These are phyloP conservation scores for Acacia crassicarpa DNA, from an alignment of 306 rosid species.

Conservation along the genomic window DNA sequence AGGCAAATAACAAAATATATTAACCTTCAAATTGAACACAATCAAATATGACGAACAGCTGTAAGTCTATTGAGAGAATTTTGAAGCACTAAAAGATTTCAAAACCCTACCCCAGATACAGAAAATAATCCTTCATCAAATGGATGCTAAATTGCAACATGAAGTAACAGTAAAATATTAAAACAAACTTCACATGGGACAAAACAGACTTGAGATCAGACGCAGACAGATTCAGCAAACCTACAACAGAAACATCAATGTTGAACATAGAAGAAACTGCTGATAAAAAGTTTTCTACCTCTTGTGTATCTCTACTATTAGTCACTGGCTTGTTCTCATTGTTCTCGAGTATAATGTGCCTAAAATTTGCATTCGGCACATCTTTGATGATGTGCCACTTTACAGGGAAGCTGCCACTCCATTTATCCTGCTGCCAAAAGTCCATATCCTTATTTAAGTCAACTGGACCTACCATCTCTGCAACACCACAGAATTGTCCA, in stretches of 20 bases:
- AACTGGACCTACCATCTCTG: slow-evolving; percentile 81
- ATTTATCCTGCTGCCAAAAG: slow-evolving; percentile 99
- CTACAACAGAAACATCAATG: not conserved
- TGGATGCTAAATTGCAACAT: not conserved
- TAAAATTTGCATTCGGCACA: slow-evolving; percentile 72
- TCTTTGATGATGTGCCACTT: slow-evolving; percentile 93
- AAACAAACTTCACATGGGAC: not conserved
- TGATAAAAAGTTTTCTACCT: slow-evolving; percentile 46
- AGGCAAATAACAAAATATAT: not conserved
- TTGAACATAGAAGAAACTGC: slow-evolving; percentile 3
- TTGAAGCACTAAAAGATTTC: not conserved
- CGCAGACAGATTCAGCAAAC: not conserved
- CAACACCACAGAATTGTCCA: slow-evolving; percentile 92
- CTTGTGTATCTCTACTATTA: slow-evolving; percentile 95
- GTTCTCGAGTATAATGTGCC: slow-evolving; percentile 87
- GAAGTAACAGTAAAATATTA: not conserved
- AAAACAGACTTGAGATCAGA: not conserved
- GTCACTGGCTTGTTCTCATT: slow-evolving; percentile 98
- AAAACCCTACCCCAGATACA: not conserved
- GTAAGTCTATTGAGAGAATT: not conserved
- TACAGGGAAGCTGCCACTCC: slow-evolving; percentile 96
- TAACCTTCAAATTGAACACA: not conserved
- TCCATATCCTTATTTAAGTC: slow-evolving; percentile 88
- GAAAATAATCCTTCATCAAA: not conserved
- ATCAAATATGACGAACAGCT: not conserved